Evolutionary conservation across 129 eudicot genomes (phyloP).

Genomic region (Lonicera japonica): DNA sequence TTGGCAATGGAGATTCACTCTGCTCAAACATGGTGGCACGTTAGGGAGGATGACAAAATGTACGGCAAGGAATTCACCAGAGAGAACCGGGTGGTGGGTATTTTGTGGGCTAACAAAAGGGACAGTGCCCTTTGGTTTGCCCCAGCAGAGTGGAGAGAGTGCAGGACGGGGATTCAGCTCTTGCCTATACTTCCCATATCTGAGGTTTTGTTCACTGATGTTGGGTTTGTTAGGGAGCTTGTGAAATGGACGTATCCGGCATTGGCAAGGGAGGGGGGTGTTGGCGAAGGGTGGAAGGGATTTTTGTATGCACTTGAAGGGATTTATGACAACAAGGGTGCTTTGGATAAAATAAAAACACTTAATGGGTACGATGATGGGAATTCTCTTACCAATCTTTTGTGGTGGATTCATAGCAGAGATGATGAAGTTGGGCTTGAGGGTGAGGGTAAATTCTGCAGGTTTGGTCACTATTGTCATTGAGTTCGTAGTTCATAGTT

Average conservation of each 20-base stretch:
- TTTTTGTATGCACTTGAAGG: conserved; percentile 82
- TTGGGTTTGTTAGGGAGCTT: conserved; percentile 45
- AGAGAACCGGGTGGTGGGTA: conserved; percentile 72
- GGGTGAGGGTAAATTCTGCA: conserved; percentile 36
- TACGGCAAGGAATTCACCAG: conserved; percentile 55
- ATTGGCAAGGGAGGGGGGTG: conserved; percentile 67
- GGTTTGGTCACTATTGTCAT: conserved; percentile 64
- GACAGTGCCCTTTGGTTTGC: conserved; percentile 98
- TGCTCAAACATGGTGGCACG: conserved; percentile 82
- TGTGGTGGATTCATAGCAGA: conserved; percentile 91
- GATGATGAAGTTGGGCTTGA: conserved; percentile 42
- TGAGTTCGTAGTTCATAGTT: conserved; percentile 17
- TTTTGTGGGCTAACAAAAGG: conserved; percentile 78
- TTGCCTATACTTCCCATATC: conserved; percentile 70
- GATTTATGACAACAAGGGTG: conserved; percentile 54
- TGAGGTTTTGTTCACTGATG: conserved; percentile 68
- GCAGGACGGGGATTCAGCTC: conserved; percentile 75
- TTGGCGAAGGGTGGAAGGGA: conserved; percentile 95
- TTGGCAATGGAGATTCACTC: conserved; percentile 71
- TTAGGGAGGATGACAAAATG: conserved; percentile 49
- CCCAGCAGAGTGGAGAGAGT: conserved; percentile 72
- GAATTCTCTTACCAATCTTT: conserved; percentile 64
- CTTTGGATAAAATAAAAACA: conserved; percentile 48
- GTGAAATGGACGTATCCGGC: conserved; percentile 76
- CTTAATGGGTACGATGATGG: conserved; percentile 76